These are phyloP conservation scores for Glycyrrhiza uralensis DNA, from an alignment of 306 rosid genomes.

Conservation along the genomic window DNA sequence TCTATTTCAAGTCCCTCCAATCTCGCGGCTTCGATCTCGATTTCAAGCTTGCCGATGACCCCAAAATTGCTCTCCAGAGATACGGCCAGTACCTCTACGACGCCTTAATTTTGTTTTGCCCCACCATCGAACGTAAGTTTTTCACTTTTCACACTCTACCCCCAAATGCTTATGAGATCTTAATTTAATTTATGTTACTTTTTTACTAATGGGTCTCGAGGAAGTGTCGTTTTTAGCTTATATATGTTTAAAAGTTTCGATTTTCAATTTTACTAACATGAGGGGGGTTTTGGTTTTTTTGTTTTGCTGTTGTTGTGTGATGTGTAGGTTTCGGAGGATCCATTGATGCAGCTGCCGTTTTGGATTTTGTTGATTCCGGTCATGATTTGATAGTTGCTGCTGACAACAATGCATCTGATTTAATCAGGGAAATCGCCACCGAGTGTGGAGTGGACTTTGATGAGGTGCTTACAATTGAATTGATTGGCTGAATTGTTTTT, in stretches of 20 bases:
- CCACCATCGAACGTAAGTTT: conserved; percentile 79
- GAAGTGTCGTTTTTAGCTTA: neutral
- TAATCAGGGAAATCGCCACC: conserved; percentile 73
- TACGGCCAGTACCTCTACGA: conserved; percentile 86
- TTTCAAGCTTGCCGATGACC: conserved; percentile 91
- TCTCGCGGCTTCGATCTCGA: conserved; percentile 93
- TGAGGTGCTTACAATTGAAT: conserved; percentile 55
- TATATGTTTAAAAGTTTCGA: neutral
- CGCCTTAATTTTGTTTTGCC: conserved; percentile 72
- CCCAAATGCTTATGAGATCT: conserved; percentile 20
- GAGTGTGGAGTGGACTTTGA: conserved; percentile 96
- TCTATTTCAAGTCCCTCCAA: conserved; percentile 73
- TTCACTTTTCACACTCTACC: neutral
- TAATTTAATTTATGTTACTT: neutral
- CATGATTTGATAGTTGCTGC: conserved; percentile 86
- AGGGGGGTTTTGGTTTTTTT: neutral
- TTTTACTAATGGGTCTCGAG: neutral
- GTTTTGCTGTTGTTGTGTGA: neutral
- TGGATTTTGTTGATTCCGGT: conserved; percentile 95
- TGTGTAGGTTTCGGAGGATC: conserved; percentile 92
- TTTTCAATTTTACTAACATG: neutral
- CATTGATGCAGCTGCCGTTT: conserved; percentile 66
- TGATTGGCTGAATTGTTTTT: neutral
- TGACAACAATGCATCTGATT: conserved; percentile 79
- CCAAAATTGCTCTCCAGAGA: conserved; percentile 72